Evolutionary conservation across 352 stramenopile species (phyloP).

Genomic region (Phytopythium ostracodes): DNA sequence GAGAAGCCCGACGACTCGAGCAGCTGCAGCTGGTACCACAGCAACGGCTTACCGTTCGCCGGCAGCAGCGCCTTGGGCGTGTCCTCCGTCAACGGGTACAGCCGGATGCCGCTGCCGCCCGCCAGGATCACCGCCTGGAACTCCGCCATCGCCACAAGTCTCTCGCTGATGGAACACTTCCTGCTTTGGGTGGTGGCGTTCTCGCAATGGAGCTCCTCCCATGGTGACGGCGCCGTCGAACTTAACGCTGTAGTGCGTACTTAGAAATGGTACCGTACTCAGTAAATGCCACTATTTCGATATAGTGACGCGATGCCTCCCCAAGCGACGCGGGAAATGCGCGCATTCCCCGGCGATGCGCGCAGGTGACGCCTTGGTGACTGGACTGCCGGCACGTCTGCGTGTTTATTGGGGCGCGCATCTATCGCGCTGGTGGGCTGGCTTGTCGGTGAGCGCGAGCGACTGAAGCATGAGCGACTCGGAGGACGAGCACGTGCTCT

Average conservation of each 20-base stretch:
- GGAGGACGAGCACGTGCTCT: conserved; percentile 41
- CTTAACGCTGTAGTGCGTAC: not conserved
- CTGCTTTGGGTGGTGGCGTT: not conserved
- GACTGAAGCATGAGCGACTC: conserved; percentile 41
- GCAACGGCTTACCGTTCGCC: conserved; percentile 56
- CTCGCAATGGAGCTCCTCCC: not conserved
- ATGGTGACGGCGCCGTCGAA: not conserved
- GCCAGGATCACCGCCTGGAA: conserved; percentile 84
- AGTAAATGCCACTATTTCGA: not conserved
- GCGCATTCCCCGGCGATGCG: not conserved
- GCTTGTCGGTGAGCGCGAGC: not conserved
- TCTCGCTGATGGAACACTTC: too few relatives aligned
- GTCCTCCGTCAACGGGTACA: conserved; percentile 78
- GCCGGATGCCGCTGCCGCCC: conserved; percentile 68
- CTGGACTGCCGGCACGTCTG: not conserved
- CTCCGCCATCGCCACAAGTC: conserved; percentile 46
- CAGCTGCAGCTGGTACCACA: conserved; percentile 82
- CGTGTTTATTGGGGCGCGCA: not conserved
- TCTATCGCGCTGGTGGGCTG: not conserved
- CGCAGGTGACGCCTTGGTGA: not conserved
- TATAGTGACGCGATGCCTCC: not conserved
- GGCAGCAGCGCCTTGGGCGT: conserved; percentile 70
- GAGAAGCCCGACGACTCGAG: conserved; percentile 78
- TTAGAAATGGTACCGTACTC: not conserved
- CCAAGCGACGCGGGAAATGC: not conserved